Evolutionary conservation across 805 yeast genomes (phyloP).

Genomic region (Babjeviella inositovora): DNA sequence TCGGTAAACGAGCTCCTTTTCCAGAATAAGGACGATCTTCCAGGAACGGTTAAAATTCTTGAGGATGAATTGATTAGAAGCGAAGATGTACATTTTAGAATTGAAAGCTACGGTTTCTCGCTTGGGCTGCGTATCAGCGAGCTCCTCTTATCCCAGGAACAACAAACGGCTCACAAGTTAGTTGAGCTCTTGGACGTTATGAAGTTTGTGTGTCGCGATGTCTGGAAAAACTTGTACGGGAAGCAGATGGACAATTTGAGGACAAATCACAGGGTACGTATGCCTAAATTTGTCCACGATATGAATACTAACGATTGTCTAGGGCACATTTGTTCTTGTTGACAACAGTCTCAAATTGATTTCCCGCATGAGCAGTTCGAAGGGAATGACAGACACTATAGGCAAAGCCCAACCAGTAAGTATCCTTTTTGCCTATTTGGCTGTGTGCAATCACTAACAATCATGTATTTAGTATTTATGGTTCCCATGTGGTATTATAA

Average conservation of each 20-base stretch:
- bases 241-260: constrained; percentile 87
- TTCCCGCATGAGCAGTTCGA: constrained; percentile 26
- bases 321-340: constrained; percentile 61
- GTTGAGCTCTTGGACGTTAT: constrained; percentile 63
- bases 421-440: too few relatives aligned
- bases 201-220: constrained; percentile 86
- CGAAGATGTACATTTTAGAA: constrained; percentile 38
- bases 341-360: constrained; percentile 50
- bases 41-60: constrained; percentile 25
- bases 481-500: constrained; percentile 63
- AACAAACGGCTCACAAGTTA: constrained; percentile 23
- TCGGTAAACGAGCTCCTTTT: constrained; percentile 8
- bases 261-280: constrained; percentile 65
- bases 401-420: constrained; percentile 18
- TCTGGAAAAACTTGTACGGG: constrained; percentile 67
- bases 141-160: constrained; percentile 21
- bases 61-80: constrained; percentile 14
- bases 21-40: constrained; percentile 3
- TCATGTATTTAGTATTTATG: constrained; percentile 22
- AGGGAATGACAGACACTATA: constrained; percentile 24
- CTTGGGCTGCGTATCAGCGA: constrained; percentile 46
- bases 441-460: constrained; percentile 2
- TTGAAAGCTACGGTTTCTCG: constrained; percentile 58
- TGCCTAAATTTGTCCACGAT: too few relatives aligned
- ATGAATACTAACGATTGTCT: constrained; percentile 1